A percentile compares a stretch with the other conserved stretches of the same genome.
phyloP scores from a whole-genome alignment of 1,284 basidiomycete species.

The Ustilago tritici region DNA sequence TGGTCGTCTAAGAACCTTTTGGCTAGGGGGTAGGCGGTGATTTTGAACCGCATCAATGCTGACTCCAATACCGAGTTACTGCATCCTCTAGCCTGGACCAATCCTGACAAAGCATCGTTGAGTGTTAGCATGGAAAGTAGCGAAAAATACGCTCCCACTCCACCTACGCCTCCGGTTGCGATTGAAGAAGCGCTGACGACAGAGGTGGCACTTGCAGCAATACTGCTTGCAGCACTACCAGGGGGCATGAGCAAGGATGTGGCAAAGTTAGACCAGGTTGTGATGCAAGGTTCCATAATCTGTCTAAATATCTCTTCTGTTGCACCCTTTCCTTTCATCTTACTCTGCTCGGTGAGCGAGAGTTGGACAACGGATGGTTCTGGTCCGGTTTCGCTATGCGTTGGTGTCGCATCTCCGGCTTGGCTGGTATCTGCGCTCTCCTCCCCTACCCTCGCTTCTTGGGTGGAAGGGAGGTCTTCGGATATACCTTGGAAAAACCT shows the following conservation, averaged over 20 bases:
- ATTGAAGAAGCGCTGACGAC: neutral
- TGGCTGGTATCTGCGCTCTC: neutral
- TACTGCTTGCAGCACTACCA: constrained; percentile 7
- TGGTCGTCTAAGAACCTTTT: constrained; percentile 58
- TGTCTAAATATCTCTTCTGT: constrained; percentile 65
- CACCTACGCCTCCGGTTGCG: neutral
- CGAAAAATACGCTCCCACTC: constrained; percentile 28
- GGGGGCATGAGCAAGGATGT: constrained; percentile 37
- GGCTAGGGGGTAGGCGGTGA: constrained; percentile 56
- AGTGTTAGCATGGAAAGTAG: constrained; percentile 52
- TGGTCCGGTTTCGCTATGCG: constrained; percentile 7
- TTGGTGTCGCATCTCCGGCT: constrained; percentile 17
- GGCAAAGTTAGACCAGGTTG: constrained; percentile 44
- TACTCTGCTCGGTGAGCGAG: constrained; percentile 32
- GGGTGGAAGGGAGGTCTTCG: neutral
- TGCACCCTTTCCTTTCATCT: constrained; percentile 33
- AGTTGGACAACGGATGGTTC: constrained; percentile 54
- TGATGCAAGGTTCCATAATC: constrained; percentile 63
- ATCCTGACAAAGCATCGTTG: constrained; percentile 43
- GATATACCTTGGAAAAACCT: constrained; percentile 59
- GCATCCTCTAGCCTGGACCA: constrained; percentile 38
- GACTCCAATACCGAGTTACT: constrained; percentile 41
- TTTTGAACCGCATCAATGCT: constrained; percentile 57
- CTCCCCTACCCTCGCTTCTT: neutral
- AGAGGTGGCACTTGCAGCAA: constrained; percentile 11